Conservation (phyloP, 2,329 filamentous ascomycete genomes). For the Aspergillus neoniger region DNA sequence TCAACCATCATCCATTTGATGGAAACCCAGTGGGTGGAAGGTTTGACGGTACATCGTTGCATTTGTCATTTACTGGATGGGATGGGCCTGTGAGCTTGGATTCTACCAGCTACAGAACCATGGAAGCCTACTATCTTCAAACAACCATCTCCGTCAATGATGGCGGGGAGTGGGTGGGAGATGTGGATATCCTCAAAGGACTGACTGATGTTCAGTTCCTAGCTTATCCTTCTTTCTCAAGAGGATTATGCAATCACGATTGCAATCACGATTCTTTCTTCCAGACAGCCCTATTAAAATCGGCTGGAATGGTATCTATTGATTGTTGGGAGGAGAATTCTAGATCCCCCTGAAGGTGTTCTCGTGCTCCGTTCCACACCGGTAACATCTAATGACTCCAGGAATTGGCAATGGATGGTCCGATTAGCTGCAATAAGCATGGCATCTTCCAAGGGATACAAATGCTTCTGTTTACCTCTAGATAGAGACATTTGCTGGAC, state of each 20-base stretch:
- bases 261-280: neutral
- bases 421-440: neutral
- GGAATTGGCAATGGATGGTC: neutral
- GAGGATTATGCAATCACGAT: neutral
- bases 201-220: neutral
- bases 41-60: conserved; percentile 12
- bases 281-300: neutral
- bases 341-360: neutral
- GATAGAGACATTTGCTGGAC: neutral
- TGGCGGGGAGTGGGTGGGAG: conserved; percentile 11
- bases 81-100: conserved; percentile 9
- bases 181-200: conserved; percentile 3
- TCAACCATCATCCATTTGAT: conserved; percentile 12
- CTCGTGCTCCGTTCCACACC: neutral
- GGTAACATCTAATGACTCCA: neutral
- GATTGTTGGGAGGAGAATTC: neutral
- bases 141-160: conserved; percentile 8
- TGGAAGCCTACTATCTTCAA: conserved; percentile 12
- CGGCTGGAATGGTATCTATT: neutral
- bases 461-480: neutral
- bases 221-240: neutral
- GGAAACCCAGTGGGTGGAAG: neutral
- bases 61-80: conserved; percentile 14
- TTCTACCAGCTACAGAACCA: conserved; percentile 1
- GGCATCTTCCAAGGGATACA: neutral